A percentile compares a stretch with the other conserved stretches of the same genome.
Conservation (phyloP, 768 basidiomycete species). For the Lactarius vividus region DNA sequence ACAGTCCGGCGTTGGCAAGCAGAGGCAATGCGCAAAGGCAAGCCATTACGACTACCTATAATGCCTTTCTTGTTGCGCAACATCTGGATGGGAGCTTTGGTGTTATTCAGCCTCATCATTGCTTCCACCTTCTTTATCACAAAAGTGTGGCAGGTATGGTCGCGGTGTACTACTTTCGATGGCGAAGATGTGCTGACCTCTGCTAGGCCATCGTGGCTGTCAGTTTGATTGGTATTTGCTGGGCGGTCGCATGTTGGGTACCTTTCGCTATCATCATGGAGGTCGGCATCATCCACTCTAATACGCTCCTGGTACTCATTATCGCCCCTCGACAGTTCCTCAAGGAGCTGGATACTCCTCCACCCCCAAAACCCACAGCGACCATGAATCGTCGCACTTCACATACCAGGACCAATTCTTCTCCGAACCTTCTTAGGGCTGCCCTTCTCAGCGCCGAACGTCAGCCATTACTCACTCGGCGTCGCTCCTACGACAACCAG, state of each 20-base stretch:
- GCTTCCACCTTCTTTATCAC: constrained; percentile 84
- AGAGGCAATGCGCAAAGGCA: constrained; percentile 74
- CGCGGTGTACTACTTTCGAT: too few relatives aligned
- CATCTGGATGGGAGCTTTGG: constrained; percentile 87
- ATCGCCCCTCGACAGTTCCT: constrained; percentile 20
- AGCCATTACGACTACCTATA: constrained; percentile 72
- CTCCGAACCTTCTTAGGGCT: constrained; percentile 40
- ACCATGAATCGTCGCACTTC: constrained; percentile 38
- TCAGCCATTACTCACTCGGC: constrained; percentile 59
- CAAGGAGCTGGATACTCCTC: constrained; percentile 22
- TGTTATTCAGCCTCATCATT: constrained; percentile 77
- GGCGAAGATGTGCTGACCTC: neutral
- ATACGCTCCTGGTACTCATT: constrained; percentile 1
- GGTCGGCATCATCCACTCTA: constrained; percentile 38
- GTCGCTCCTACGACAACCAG: constrained; percentile 55
- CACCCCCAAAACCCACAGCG: neutral
- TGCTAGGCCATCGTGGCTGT: constrained; percentile 78
- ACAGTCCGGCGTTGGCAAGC: constrained; percentile 80
- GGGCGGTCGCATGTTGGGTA: constrained; percentile 98
- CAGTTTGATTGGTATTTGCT: constrained; percentile 85
- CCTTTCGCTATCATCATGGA: constrained; percentile 99
- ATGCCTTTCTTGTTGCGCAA: constrained; percentile 92
- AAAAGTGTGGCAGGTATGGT: constrained; percentile 62
- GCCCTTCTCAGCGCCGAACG: constrained; percentile 41
- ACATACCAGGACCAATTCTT: constrained; percentile 56